Conservation (phyloP, 2,329 filamentous ascomycete species). For the Claviceps sp. region DNA sequence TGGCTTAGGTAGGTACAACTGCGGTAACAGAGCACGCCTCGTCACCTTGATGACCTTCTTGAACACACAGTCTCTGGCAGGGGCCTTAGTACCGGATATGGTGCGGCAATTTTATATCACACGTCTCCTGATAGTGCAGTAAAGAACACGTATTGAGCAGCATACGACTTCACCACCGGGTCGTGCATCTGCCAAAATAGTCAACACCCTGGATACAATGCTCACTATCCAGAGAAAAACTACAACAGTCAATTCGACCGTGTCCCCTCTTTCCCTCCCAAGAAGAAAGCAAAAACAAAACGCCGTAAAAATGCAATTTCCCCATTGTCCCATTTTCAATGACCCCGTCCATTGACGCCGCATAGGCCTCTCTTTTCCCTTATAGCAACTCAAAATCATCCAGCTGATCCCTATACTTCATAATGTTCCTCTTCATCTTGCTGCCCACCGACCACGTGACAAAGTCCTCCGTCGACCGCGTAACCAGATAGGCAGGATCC, state of each 20-base stretch:
- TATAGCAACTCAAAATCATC: slow-evolving; percentile 89
- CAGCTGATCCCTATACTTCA: slow-evolving; percentile 87
- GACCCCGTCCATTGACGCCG: neutral
- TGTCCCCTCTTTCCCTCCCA: neutral
- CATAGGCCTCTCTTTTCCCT: neutral
- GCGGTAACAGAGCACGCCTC: no score
- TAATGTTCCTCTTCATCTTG: slow-evolving; percentile 93
- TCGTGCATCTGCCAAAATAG: no score
- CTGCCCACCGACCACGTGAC: slow-evolving; percentile 92
- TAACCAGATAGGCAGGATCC: slow-evolving; percentile 81
- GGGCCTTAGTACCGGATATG: no score
- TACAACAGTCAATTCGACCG: neutral
- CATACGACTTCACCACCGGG: no score
- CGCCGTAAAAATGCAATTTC: neutral
- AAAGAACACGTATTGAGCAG: no score
- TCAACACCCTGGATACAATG: no score
- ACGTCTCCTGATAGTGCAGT: no score
- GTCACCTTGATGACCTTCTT: no score
- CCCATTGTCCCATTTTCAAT: neutral
- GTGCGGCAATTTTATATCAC: no score
- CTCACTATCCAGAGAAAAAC: no score
- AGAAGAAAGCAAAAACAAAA: neutral
- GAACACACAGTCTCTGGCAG: no score
- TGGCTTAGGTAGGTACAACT: no score
- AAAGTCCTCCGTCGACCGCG: slow-evolving; percentile 84